These are phyloP conservation scores for Polygonum aviculare DNA, from an alignment of 148 eudicot genomes.

Conservation along the genomic window DNA sequence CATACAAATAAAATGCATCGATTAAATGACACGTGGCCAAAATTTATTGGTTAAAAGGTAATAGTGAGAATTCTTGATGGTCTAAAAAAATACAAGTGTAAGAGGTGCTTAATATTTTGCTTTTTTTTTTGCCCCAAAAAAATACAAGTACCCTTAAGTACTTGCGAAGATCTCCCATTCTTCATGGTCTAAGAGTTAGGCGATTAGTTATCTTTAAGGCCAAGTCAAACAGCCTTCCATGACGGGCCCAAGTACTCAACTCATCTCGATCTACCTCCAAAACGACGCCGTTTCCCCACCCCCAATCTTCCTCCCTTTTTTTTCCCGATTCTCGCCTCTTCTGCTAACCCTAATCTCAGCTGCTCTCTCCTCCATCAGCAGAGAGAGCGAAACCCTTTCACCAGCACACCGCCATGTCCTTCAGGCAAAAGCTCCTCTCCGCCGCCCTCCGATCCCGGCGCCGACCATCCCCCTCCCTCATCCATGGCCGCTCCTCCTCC, in stretches of 20 bases:
- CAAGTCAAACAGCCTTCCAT: too few species aligned
- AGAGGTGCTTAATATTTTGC: too few species aligned
- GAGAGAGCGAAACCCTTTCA: background rate
- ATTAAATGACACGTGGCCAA: too few species aligned
- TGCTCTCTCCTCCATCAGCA: background rate
- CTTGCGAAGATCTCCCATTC: too few species aligned
- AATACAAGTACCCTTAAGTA: too few species aligned
- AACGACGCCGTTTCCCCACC: background rate
- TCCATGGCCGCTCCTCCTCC: slow-evolving; percentile 24
- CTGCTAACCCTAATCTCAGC: background rate
- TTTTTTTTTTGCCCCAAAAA: too few species aligned
- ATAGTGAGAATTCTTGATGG: too few species aligned
- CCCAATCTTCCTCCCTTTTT: background rate
- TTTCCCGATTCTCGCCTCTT: background rate
- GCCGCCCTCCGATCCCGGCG: slow-evolving; percentile 29
- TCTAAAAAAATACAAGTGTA: too few species aligned
- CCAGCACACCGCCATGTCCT: background rate
- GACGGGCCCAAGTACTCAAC: background rate
- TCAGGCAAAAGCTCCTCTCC: slow-evolving; percentile 28
- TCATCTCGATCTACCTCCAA: background rate
- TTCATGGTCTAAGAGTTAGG: too few species aligned
- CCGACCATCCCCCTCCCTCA: slow-evolving; percentile 4
- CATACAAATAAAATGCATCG: too few species aligned
- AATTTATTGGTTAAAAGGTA: too few species aligned
- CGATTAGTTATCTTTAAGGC: too few species aligned